Evolutionary conservation across 2,329 filamentous ascomycete species (phyloP), one percentile per base, ranked within the genome.

Genomic region (Trichoderma harzianum): DNA sequence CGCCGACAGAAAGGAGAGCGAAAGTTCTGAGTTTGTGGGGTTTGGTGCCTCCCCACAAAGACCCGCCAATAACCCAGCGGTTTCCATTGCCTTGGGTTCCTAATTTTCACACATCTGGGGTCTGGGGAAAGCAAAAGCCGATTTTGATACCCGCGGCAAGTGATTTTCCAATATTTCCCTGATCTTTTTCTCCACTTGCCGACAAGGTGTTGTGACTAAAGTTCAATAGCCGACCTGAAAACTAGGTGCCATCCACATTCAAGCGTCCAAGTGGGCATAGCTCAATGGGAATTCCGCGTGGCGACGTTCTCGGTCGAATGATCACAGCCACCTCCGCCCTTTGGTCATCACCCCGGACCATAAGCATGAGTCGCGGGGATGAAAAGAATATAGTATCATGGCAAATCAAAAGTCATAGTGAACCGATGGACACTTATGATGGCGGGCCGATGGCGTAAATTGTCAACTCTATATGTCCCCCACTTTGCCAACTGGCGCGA

Each of bases 71-170:
- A 43, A 24, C 34, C 28, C 60, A 63, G 26, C 34, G 14, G 34
- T n/a, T 28, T 26, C 55, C 55, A 58, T 43, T 43, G 14, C 26
- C 34, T 18, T 18, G 43, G 21, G 24, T 62, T 62, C 34, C 26
- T 58, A 18, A 58, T 58, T 58, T 63, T 62, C 10, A 5, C 34
- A 43, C 16, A 28, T 32, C 60, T 61, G 58, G 21, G 58, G 55
- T 58, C 60, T 63, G 60, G 60, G 60, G 60, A 63, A 63, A 63
- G 60, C 60, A 63, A 63, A 63, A 43, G 34, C 60, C 60, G 60
- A 58, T 18, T 14, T n/a, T 11, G 55, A 58, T 30, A 28, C 16
- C 26, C 28, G 26, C 55, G 26, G 55, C 26, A 58, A 58, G 55
- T 58, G 55, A 18, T 58, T 18, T 26, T 58, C 36, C 16, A 57